Conservation (phyloP, 179 eudicot genomes). For the Silene coronaria region DNA sequence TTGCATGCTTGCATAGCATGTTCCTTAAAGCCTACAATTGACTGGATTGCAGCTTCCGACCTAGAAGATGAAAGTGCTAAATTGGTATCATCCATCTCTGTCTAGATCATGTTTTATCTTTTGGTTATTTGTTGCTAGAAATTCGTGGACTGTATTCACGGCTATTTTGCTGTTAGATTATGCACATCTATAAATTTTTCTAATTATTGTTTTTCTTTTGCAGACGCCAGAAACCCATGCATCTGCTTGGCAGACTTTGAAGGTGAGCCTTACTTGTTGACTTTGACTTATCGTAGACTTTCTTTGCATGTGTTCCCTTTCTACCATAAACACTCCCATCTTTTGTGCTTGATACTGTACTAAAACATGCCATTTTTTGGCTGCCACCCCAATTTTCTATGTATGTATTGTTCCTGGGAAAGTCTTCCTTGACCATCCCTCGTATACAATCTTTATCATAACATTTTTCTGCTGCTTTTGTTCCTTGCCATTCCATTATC, state of each 20-base stretch:
- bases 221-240: slow-evolving; percentile 84
- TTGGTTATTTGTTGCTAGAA: background rate
- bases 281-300: background rate
- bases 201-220: slow-evolving; percentile 23
- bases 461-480: background rate
- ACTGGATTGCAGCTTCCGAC: slow-evolving; percentile 99
- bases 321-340: background rate
- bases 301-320: background rate
- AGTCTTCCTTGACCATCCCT: background rate
- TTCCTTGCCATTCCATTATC: background rate
- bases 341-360: too few relatives aligned
- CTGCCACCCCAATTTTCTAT: background rate
- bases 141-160: too few relatives aligned
- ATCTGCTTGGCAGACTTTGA: slow-evolving; percentile 79
- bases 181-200: background rate
- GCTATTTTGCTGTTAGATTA: too few relatives aligned
- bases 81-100: slow-evolving; percentile 36
- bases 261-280: slow-evolving; percentile 34
- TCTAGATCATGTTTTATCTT: background rate
- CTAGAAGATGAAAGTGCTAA: slow-evolving; percentile 89
- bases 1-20: slow-evolving; percentile 93
- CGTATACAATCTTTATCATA: background rate
- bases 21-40: slow-evolving; percentile 71
- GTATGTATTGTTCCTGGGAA: background rate
- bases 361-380: background rate